Evolutionary conservation across 2,329 filamentous ascomycete species (phyloP), one percentile per base, ranked within the genome.

Genomic region (Aspergillus alliaceus): DNA sequence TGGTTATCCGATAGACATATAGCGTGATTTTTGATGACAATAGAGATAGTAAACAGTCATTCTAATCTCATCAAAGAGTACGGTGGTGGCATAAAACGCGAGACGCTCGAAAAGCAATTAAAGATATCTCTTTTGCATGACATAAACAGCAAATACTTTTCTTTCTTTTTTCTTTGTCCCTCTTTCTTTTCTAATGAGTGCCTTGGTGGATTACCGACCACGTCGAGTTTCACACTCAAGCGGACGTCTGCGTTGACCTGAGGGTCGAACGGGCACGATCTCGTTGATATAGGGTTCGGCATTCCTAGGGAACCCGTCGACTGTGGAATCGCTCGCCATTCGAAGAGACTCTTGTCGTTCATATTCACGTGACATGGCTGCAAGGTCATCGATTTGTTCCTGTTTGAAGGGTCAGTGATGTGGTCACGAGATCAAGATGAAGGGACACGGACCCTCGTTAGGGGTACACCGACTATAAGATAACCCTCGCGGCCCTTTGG

Each of bases 371-470:
- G 78, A 80, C 69, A 80, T 76, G 27, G 68, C 66, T 51, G 73
- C 72, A n/a, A 81, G 70, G 59, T 81, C 79, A 57, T 80, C 75
- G 59, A 81, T 80, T 77, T 81, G 79, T 66, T 77, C 72, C 79
- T 81, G 59, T 1, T 4, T 4, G 35, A 24, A 12, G 50, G n/a
- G 53, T 68, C 51, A 67, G 59, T 39, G 14, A 29, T 18, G 31
- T 51, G 29, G 18, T 32, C 25, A 24, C 32, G 15, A 15, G 20
- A 35, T 50, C 29, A 18, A 35, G 32, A 46, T 34, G 51, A 34
- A 25, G 34, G 50, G 52, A 46, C 39, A 48, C 51, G 62, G 61
- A 80, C 79, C 69, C 77, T 73, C 59, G 79, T 81, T 54, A 81
- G 68, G 57, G 75, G 76, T 51, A 74, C 68, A 31, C 79, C 79